Evolutionary conservation across 148 eudicot genomes (phyloP), one percentile per base, ranked within the genome.

Genomic region (Rhododendron mucronatum): DNA sequence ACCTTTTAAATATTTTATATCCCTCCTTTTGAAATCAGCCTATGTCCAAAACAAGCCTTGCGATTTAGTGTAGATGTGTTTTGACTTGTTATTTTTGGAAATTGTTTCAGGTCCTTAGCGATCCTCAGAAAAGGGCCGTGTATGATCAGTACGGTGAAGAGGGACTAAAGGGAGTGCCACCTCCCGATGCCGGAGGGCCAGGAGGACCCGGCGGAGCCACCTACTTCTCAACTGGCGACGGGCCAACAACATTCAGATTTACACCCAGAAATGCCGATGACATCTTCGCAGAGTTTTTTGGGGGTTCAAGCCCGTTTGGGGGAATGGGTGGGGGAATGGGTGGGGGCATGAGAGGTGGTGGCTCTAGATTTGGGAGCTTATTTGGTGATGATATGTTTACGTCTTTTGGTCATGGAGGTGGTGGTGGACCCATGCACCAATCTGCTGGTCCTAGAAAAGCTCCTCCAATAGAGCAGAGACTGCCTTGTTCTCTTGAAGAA

Each of bases 131-230:
- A 86, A 93, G 86, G 85, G 92, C 95, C 65, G 88, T 94, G 8
- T 94, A 94, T 82, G 98, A 95, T 78, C 95, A 93, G 83, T 93
- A 93, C 26, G 98, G 95, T 23, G 98, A 93, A 88, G 96, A 93
- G 81, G 96, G 95, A 3, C 89, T 93, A 20, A 93, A 93, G 69
- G 93, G 89, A 15, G 92, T 89, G 47, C 98, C 98, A 10, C 95
- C 98, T 37, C 95, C 95, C 2, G 94, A 84, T 28, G 89, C 92
- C n/a, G 92, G 92, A 14, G 95, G 93, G 11, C 39, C 18, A 30
- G 76, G 76, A 13, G 76, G 21, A 5, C 88, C 93, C 1, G 89
- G 91, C 15, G 95, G 97, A n/a, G 78, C 93, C 73, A 86, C 90
- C 84, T 91, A 57, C 88, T 94, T 90, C 87, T 89, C 93, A 0